Base-by-base conservation (phyloP, 1,284 basidiomycete genomes). In the Mycosarcoma mackinlayi region DNA sequence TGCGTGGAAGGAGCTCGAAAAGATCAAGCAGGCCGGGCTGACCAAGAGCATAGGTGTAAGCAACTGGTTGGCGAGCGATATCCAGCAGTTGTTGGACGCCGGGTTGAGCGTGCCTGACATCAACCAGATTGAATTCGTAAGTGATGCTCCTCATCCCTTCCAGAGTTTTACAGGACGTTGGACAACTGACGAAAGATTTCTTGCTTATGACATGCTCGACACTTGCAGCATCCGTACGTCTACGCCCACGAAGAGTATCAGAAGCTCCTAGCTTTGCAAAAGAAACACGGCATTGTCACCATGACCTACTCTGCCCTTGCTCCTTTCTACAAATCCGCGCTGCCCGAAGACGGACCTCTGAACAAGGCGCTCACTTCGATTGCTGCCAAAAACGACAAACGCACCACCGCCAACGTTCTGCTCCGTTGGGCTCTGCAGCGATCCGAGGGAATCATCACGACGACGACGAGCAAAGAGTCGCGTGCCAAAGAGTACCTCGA, bases 41-140 rank as follows among this genome's bases (percentile, higher is more conserved):
- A 59, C 59, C 34, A 64, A 66, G 65, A 68, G 63, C 35, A 75
- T 75, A 48, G 73, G 73, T 18, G 73, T 75, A 6, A 62, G 58
- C 52, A 75, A 75, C 37, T 75, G 74, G 74, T 27, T 75, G 16
- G 72, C 66, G 4, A 58, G 55, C 35, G 74, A 76, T 44, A 64
- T 76, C 14, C 62, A 76, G 51, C 58, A 76, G 47, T 34, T 76
- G 19, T 35, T 76, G n/a, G 68, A 70, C 42, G 64, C 66, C 1
- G 63, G 71, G 13, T 42, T 57, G 39, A 75, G 67, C 48, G 47
- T 42, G 1, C 71, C 69, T n/a, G 72, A 76, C 27, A 75, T 76
- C 45, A 76, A 76, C 53, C 73, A 76, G 59, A 75, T 76, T 40
- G 74, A 76, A 39, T 73, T 70, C 35, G 66, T 65, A 50, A 66